Percentiles rank a stretch among this genome's conserved stretches.
Conservation (phyloP, 140 eudicot genomes). For the Anethum foeniculum region DNA sequence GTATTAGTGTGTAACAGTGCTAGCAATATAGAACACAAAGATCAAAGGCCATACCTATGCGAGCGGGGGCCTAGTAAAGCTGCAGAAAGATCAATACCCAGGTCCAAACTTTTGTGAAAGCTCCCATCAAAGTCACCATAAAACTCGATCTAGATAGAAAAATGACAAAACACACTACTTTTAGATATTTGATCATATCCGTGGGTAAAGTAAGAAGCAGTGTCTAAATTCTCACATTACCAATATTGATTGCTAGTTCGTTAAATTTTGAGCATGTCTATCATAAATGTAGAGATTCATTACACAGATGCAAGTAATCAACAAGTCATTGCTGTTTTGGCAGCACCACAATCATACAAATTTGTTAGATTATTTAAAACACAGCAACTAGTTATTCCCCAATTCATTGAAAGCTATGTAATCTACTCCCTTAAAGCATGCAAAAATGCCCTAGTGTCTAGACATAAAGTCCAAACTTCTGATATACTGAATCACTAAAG, state of each 20-base stretch:
- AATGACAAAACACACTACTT: neutral
- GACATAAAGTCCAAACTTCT: neutral
- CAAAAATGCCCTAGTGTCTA: neutral
- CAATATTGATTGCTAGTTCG: neutral
- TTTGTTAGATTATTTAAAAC: neutral
- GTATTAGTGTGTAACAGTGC: neutral
- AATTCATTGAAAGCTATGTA: neutral
- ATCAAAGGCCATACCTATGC: constrained; percentile 45
- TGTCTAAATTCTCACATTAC: neutral
- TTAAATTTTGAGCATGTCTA: neutral
- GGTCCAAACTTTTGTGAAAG: constrained; percentile 83
- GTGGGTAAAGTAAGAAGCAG: neutral
- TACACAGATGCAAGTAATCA: neutral
- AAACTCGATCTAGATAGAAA: constrained; percentile 58
- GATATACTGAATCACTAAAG: neutral
- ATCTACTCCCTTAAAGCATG: neutral
- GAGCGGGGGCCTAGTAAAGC: constrained; percentile 93
- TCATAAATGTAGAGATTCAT: neutral
- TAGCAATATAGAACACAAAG: neutral
- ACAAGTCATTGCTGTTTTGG: neutral
- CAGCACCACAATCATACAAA: neutral
- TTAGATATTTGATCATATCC: constrained; percentile 6
- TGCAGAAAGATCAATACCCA: constrained; percentile 63
- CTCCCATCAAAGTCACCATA: constrained; percentile 94
- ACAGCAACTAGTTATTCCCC: neutral